Base-by-base conservation (phyloP, 2,329 filamentous ascomycete species). In the Fusarium albosuccineum region DNA sequence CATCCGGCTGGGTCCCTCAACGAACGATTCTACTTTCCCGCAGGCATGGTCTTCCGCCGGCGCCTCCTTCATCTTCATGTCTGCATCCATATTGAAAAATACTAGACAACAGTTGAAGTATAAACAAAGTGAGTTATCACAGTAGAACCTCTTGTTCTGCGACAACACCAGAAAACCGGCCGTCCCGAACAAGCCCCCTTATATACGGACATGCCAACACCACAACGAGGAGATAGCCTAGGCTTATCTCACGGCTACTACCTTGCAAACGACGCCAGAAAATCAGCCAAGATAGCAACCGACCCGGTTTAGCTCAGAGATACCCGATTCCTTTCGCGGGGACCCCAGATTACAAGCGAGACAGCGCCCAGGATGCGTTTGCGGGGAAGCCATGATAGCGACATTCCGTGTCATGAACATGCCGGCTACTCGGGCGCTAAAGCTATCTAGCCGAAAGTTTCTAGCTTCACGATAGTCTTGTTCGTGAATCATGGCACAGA, bases 341-440 rank as follows among this genome's bases (percentile, higher is more conserved):
- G 30, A 54, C 40, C 40, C 51, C 14, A 45, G 52, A 55, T 55
- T 30, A 45, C 30, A 36, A 16, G 40, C 40, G 27, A 33, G 30
- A 45, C n/a, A 36, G 22, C 22, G 30, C 10, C 44, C 40, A 14
- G 30, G 39, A 37, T 37, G 14, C 29, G 22, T 27, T 46, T 55
- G 52, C 40, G 52, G 52, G 52, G 52, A 46, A 55, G 37, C 40
- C 40, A 48, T 48, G 45, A 48, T 36, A 27, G 40, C 22, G n/a
- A 29, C n/a, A 33, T 3, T 26, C 10, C 40, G 27, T 48, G 51
- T 44, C 40, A 54, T 40, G 27, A 54, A 26, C 14, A 29, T 36
- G 40, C 13, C 16, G 14, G 22, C 6, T 37, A 7, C 2, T 46
- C 52, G 52, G 52, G 40, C 52, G 40, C 52, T 45, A 55, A 13